These are phyloP conservation scores for Xerocomus nothofagi DNA, from an alignment of 1,284 basidiomycete genomes.

Conservation along the genomic window DNA sequence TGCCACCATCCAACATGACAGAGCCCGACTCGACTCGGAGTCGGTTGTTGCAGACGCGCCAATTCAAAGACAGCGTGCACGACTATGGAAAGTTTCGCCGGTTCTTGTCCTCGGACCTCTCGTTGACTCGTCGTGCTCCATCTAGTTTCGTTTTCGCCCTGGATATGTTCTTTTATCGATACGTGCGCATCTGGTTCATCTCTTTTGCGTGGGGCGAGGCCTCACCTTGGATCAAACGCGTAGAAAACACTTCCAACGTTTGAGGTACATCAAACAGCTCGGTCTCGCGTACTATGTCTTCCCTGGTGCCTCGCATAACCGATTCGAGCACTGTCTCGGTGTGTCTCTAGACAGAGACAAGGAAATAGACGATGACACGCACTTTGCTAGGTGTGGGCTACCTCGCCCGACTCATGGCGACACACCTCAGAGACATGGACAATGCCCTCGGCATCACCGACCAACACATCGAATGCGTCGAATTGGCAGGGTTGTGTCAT, in stretches of 20 bases:
- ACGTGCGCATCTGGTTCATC: no score
- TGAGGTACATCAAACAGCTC: constrained; percentile 74
- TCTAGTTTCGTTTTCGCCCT: no score
- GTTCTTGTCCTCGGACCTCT: not conserved
- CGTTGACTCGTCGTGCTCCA: not conserved
- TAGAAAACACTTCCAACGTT: constrained; percentile 72
- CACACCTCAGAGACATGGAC: constrained; percentile 58
- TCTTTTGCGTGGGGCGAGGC: constrained; percentile 17
- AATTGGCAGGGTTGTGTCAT: constrained; percentile 56
- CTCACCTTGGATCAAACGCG: not conserved
- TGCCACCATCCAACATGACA: constrained; percentile 4
- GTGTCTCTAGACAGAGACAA: not conserved
- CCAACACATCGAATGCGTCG: constrained; percentile 49
- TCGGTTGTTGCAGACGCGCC: constrained; percentile 18
- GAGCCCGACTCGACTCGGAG: constrained; percentile 3
- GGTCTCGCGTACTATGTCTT: constrained; percentile 75
- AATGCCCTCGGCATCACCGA: constrained; percentile 63
- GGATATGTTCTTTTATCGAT: no score
- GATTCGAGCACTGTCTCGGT: constrained; percentile 81
- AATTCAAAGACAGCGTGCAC: constrained; percentile 36
- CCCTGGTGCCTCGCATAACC: constrained; percentile 72
- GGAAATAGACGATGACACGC: not conserved
- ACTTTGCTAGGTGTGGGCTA: constrained; percentile 59
- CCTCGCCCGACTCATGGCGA: constrained; percentile 61
- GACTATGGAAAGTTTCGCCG: constrained; percentile 33